These are phyloP conservation scores for Nemania sp. DNA, from an alignment of 2,329 filamentous ascomycete species.

Conservation along the genomic window DNA sequence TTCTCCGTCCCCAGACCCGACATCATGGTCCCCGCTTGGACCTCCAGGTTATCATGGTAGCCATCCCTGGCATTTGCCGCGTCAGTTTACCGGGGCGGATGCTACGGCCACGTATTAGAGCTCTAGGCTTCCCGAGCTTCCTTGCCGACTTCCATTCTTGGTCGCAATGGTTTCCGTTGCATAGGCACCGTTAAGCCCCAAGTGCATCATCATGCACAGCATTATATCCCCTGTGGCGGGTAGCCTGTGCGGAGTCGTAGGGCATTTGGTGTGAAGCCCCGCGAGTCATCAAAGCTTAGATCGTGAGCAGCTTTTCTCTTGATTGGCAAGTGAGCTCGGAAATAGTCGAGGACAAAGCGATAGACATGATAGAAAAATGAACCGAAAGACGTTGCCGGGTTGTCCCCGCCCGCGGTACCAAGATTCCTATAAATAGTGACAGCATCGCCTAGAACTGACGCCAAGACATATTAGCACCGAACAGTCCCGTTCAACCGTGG, in stretches of 20 bases:
- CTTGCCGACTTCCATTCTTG: conserved; percentile 6
- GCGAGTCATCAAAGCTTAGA: conserved; percentile 3
- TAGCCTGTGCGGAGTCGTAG: conserved; percentile 9
- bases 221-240: background rate
- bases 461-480: no score
- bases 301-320: background rate
- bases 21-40: no score
- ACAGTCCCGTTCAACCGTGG: no score
- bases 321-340: no score
- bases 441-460: no score
- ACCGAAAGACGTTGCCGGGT: background rate
- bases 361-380: no score
- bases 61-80: conserved; percentile 10
- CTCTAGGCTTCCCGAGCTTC: conserved; percentile 12
- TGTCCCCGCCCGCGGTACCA: background rate
- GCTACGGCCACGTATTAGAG: background rate
- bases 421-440: background rate
- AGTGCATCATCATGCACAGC: no score
- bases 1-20: no score
- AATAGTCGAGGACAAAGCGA: no score
- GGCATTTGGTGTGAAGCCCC: conserved; percentile 15
- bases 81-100: conserved; percentile 14
- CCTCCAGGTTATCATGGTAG: no score
- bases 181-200: background rate
- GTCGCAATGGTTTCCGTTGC: background rate